Base-by-base conservation (phyloP, 768 basidiomycete genomes). In the Phlegmacium glaucopus region DNA sequence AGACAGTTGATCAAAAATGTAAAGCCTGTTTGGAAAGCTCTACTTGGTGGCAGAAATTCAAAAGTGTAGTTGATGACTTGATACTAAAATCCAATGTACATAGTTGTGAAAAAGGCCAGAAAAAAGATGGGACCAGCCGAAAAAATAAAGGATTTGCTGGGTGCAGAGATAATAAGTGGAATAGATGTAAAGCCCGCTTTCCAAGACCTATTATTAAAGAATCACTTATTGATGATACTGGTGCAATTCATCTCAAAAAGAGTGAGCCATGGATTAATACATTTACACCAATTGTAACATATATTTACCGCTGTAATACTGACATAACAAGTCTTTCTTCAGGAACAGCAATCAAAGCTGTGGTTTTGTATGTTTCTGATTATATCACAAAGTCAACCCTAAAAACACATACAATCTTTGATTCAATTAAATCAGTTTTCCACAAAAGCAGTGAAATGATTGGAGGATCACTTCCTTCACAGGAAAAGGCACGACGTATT, bases 331-430 rank as follows among this genome's bases (percentile, higher is more conserved):
- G 55, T 50, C 43, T 70, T n/a, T 38, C 55, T 8, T 70, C 68
- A 22, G 68, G 71, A 6, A 72, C 70, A 9, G 61, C 65, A 2
- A 57, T 74, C 1, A 67, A 67, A 26, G 60, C 62, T 10, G 55
- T 66, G 2, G 52, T 65, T 1, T 47, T 57, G n/a, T 68, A 71
- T 58, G 54, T 70, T 1, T 62, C 68, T 6, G 67, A 72, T 48
- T 72, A 72, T 47, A 57, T 72, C 6, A 67, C 67, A 1, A 72
- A 74, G 47, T 25, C 51, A 2, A 22, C 45, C 2, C 32, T 71
- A 4, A 70, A 68, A 38, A 71, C 68, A 3, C 43, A 70, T 53
- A 39, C 47, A 2, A 58, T 70, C 7, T 69, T 72, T 56, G 61
- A 67, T n/a, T 43, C 57, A 9, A 52, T 68, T 9, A 40, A 42